phyloP scores from a whole-genome alignment of 176 grass and related monocot species.

The Musa schizocarpa region DNA sequence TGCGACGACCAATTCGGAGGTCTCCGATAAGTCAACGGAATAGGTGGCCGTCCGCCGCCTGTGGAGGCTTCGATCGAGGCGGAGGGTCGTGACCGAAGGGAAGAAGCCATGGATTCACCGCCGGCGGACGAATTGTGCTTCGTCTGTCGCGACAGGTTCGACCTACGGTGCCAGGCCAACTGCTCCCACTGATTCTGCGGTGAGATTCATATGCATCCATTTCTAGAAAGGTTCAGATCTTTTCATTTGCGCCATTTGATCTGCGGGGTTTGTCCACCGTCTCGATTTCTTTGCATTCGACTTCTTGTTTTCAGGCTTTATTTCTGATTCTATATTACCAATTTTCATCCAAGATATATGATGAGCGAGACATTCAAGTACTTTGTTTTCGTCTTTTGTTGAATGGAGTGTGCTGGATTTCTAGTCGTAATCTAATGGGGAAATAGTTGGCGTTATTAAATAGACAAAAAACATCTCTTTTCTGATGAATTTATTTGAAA shows the following conservation, averaged over 20 bases:
- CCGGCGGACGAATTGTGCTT: slow-evolving; percentile 1
- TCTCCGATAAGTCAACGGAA: neutral
- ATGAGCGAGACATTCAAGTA: no score
- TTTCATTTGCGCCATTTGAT: neutral
- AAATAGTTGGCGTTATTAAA: no score
- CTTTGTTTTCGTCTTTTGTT: no score
- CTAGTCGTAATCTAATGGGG: no score
- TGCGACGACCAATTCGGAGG: neutral
- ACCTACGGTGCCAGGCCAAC: neutral
- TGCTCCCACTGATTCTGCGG: slow-evolving; percentile 22
- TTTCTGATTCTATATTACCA: no score
- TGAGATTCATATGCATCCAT: neutral
- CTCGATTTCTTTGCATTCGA: neutral
- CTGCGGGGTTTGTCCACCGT: neutral
- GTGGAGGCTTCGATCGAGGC: neutral
- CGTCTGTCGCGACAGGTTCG: slow-evolving; percentile 1
- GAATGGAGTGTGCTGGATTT: no score
- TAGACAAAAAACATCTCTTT: no score
- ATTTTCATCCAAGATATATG: no score
- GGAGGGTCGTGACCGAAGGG: neutral
- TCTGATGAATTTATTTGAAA: no score
- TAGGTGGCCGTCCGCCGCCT: neutral
- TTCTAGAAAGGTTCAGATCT: neutral
- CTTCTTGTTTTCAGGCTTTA: no score
- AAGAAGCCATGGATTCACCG: neutral